These are phyloP conservation scores for Fusarium globosum DNA, from an alignment of 2,329 filamentous ascomycete genomes.

Conservation along the genomic window DNA sequence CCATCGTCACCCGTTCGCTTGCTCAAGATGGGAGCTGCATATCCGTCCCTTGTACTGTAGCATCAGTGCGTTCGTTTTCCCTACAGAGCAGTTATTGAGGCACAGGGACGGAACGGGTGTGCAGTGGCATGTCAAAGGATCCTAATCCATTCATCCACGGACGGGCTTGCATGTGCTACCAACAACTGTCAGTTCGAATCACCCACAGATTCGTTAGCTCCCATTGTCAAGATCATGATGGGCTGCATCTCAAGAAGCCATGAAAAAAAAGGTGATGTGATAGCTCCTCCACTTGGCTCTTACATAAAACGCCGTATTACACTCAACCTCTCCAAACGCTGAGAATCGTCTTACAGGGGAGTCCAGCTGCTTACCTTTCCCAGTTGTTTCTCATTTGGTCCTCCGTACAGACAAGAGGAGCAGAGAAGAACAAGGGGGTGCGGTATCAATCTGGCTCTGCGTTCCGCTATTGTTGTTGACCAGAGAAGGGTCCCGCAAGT, in stretches of 20 bases:
- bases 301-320: slow-evolving; percentile 28
- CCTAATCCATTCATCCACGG: slow-evolving; percentile 2
- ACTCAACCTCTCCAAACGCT: background rate
- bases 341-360: slow-evolving; percentile 1
- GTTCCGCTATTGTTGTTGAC: slow-evolving; percentile 15
- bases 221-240: slow-evolving; percentile 15
- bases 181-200: slow-evolving; percentile 30
- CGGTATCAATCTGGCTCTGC: slow-evolving; percentile 6
- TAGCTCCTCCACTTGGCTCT: slow-evolving; percentile 20
- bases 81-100: slow-evolving; percentile 9
- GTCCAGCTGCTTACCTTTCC: slow-evolving; percentile 22
- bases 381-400: background rate
- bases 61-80: slow-evolving; percentile 25
- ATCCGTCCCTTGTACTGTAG: slow-evolving; percentile 24
- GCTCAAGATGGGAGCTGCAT: slow-evolving; percentile 32
- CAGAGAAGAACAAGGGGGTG: slow-evolving; percentile 15
- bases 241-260: background rate
- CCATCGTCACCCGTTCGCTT: slow-evolving; percentile 9
- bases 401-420: background rate
- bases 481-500: background rate
- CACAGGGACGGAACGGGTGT: slow-evolving; percentile 15
- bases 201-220: slow-evolving; percentile 5
- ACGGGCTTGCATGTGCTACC: slow-evolving; percentile 18
- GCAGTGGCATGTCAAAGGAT: slow-evolving; percentile 24
- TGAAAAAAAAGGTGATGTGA: background rate